Conservation (phyloP, 2,329 filamentous ascomycete species). For the Aspergillus pseudoglaucus region DNA sequence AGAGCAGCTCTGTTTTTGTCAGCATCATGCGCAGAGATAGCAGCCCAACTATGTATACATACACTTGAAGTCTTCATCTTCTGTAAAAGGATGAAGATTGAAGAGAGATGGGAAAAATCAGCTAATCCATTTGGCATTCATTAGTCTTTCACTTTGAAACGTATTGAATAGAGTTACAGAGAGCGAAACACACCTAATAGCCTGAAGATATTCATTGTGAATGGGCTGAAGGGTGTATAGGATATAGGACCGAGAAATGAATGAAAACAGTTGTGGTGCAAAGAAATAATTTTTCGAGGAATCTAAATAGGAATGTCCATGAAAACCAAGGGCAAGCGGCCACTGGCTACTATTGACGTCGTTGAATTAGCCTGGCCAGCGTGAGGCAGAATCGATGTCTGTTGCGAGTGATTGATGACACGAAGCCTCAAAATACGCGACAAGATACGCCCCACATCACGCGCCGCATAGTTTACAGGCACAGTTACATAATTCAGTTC, state of each 20-base stretch:
- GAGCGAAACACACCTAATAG: conserved; percentile 49
- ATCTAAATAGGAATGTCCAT: background rate
- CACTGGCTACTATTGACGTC: background rate
- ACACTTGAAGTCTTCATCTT: conserved; percentile 95
- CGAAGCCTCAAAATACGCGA: conserved; percentile 29
- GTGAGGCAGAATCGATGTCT: background rate
- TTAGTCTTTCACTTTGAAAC: background rate
- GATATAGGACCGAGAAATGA: conserved; percentile 1
- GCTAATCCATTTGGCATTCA: conserved; percentile 45
- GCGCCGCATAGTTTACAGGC: conserved; percentile 1
- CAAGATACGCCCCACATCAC: conserved; percentile 9
- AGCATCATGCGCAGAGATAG: conserved; percentile 5
- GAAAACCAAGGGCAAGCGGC: background rate
- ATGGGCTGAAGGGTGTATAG: background rate
- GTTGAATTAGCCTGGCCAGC: background rate
- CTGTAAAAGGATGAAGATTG: conserved; percentile 88
- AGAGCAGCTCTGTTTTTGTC: conserved; percentile 67
- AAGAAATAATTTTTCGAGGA: background rate
- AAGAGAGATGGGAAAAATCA: conserved; percentile 91
- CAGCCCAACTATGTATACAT: conserved; percentile 30
- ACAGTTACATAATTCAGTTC: background rate
- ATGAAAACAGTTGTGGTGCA: background rate
- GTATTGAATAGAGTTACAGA: background rate
- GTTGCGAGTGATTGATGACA: conserved; percentile 27
- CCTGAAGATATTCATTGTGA: conserved; percentile 64